phyloP scores from a whole-genome alignment of 805 yeast genomes.

The Pichia membranifaciens region DNA sequence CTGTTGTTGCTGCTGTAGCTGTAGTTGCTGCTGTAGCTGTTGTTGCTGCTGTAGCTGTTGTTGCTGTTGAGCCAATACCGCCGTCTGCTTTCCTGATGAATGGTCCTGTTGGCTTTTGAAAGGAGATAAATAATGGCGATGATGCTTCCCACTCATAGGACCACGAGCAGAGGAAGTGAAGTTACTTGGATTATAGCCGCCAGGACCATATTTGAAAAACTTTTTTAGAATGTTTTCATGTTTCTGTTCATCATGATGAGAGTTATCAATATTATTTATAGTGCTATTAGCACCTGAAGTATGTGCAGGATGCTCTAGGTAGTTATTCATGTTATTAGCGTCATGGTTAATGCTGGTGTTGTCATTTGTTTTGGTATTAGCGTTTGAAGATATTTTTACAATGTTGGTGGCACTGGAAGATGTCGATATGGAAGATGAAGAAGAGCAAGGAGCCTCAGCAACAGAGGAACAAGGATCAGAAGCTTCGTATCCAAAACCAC shows the following conservation, averaged over 20 bases:
- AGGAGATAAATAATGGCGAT: slow-evolving; percentile 12
- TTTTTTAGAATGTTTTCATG: slow-evolving; percentile 11
- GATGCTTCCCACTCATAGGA: slow-evolving; percentile 8
- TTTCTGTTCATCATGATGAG: slow-evolving; percentile 3
- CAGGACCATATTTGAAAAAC: slow-evolving; percentile 13
- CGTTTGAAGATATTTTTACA: neutral
- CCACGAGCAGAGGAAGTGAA: slow-evolving; percentile 1
- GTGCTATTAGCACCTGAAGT: neutral
- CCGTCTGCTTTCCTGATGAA: neutral
- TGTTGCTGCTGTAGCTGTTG: slow-evolving; percentile 6
- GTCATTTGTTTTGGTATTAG: neutral
- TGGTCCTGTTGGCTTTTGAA: slow-evolving; percentile 7
- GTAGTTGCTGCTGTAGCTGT: slow-evolving; percentile 6
- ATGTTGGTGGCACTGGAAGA: neutral
- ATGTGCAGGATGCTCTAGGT: neutral
- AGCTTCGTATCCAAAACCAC: slow-evolving; percentile 24
- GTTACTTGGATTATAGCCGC: slow-evolving; percentile 7
- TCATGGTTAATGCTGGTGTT: neutral
- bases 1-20: slow-evolving; percentile 4
- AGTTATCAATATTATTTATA: neutral
- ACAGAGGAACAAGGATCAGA: neutral
- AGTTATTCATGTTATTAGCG: neutral
- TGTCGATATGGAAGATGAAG: slow-evolving; percentile 2
- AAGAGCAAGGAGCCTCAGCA: neutral
- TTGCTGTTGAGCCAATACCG: neutral